Evolutionary conservation across 164 flowering plant genomes (phyloP).

Genomic region (Buxus sempervirens): DNA sequence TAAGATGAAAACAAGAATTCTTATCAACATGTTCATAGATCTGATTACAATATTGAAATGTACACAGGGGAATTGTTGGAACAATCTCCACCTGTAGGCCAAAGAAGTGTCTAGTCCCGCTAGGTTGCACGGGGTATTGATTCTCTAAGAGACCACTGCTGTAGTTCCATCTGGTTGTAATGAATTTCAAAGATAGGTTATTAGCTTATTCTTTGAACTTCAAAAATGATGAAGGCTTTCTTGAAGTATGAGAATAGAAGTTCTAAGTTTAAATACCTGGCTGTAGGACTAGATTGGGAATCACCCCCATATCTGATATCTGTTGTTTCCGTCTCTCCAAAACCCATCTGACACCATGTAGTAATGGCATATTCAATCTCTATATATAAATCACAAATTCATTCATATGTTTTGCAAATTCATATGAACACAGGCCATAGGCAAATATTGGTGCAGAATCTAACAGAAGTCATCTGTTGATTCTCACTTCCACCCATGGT

Average conservation of each 20-base stretch:
- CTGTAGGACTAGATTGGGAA: slow-evolving; percentile 37
- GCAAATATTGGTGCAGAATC: too few species aligned
- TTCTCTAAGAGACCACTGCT: slow-evolving; percentile 28
- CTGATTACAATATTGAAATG: neutral
- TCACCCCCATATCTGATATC: slow-evolving; percentile 45
- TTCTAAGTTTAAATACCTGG: slow-evolving; percentile 31
- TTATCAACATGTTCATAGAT: neutral
- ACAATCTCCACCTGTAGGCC: slow-evolving; percentile 24
- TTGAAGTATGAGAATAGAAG: neutral
- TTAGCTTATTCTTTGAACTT: neutral
- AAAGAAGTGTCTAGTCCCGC: slow-evolving; percentile 30
- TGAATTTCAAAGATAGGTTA: slow-evolving; percentile 3
- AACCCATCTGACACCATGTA: slow-evolving; percentile 43
- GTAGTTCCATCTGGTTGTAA: slow-evolving; percentile 37
- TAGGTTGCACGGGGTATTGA: slow-evolving; percentile 39
- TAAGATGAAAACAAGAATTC: neutral
- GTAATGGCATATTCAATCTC: slow-evolving; percentile 3
- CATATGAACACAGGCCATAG: neutral
- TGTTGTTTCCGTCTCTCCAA: slow-evolving; percentile 47
- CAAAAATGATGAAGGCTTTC: neutral
- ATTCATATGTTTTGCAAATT: neutral
- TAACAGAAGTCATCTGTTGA: too few species aligned
- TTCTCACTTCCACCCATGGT: too few species aligned
- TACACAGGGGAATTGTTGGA: neutral
- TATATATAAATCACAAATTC: neutral